Evolutionary conservation across 192 early-diverging fungal species (phyloP), one percentile per base, ranked within the genome.

Genomic region (Coemansia sp.): DNA sequence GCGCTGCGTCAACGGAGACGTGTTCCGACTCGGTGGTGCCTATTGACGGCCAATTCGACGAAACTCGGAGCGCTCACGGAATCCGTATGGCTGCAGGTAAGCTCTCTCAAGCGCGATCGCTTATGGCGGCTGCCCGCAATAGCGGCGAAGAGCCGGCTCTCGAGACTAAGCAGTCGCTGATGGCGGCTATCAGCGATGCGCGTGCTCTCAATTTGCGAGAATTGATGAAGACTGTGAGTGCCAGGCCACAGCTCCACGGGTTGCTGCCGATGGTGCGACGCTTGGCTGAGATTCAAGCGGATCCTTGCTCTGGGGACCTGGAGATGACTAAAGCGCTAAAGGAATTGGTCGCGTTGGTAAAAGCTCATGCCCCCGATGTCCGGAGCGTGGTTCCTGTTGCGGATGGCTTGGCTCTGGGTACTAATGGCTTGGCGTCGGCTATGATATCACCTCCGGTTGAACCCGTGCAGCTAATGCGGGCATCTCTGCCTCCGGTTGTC

Each of bases 1-100:
- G 14, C 15, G 53, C 5, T 29, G 45, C 41, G 5, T 1, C 53
- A 31, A 6, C 53, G 3, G 53, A 31, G 53, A 51, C 25, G 10
- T 51, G 23, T 11, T 57, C 27, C 12, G 55, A 58, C 31, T 58
- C 55, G 14, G 55, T 58, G 11, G 55, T 58, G 6, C 55, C 55
- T 12, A 58, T 29, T 17, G 29, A 8, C 15, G 29, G 55, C 29
- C 29, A 58, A 23, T 58, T 58, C 15, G 55, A 58, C 29, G 31
- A 58, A 5, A 5, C 4, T 15, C 14, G 15, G 12, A 5, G 29
- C 7, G 29, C 17, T 5, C 55, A 58, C 6, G 55, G 29, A 1
- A 14, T 58, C 12, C 55, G 55, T 14, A 17, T 58, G 31, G 55
- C 29, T 1, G 15, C n/a, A 15, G 55, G 31, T 17, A 58, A 58